phyloP scores from a whole-genome alignment of 768 basidiomycete species.

The Calocybe cyanea region DNA sequence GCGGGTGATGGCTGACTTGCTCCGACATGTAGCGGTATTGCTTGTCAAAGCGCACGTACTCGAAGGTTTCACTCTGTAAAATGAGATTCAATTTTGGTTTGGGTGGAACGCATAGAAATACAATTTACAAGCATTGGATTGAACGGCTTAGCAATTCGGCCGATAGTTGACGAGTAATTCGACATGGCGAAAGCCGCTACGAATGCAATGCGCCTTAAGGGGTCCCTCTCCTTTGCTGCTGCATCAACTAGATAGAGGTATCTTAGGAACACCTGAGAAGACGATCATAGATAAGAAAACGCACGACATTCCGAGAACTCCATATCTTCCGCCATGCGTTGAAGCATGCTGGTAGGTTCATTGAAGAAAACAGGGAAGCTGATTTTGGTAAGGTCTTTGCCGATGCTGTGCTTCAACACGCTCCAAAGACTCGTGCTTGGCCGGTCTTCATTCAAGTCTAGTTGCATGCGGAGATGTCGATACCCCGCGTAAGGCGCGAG shows the following conservation, averaged over 20 bases:
- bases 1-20: constrained; percentile 97
- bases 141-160: constrained; percentile 95
- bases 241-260: constrained; percentile 63
- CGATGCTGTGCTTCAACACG: constrained; percentile 91
- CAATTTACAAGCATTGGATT: constrained; percentile 84
- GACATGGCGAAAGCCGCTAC: constrained; percentile 98
- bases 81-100: neutral
- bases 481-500: constrained; percentile 64
- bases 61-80: constrained; percentile 83
- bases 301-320: constrained; percentile 90
- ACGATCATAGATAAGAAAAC: constrained; percentile 25
- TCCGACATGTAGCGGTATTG: constrained; percentile 93
- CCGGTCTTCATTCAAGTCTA: constrained; percentile 73
- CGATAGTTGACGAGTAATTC: constrained; percentile 95
- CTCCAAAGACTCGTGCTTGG: constrained; percentile 92
- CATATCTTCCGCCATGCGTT: constrained; percentile 98
- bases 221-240: constrained; percentile 72
- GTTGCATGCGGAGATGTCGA: constrained; percentile 46
- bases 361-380: constrained; percentile 93
- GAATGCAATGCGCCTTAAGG: constrained; percentile 81
- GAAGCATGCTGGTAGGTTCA: constrained; percentile 94
- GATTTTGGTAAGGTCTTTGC: constrained; percentile 95
- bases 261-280: neutral
- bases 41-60: constrained; percentile 84
- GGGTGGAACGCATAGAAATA: neutral